These are phyloP conservation scores for Benincasa hispida DNA, from an alignment of 306 rosid genomes.

Conservation along the genomic window DNA sequence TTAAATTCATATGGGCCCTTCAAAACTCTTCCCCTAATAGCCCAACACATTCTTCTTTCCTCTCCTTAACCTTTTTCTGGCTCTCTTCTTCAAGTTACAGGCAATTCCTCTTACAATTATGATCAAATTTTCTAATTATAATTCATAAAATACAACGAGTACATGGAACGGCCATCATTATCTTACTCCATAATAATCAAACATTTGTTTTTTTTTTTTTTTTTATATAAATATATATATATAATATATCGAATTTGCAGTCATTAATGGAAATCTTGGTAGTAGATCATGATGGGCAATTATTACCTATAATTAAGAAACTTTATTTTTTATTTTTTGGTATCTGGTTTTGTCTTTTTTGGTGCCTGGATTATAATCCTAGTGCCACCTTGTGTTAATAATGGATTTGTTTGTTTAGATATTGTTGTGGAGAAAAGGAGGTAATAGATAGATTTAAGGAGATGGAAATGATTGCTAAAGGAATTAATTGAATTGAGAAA, in stretches of 20 bases:
- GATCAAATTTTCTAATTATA: neutral
- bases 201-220: too few species aligned
- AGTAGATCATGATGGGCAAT: neutral
- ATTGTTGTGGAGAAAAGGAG: neutral
- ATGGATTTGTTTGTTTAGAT: neutral
- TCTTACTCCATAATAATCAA: neutral
- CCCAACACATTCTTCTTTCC: neutral
- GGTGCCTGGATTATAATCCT: neutral
- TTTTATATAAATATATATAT: too few species aligned
- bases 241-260: neutral
- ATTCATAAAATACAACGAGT: neutral
- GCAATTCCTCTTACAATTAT: neutral
- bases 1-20: neutral
- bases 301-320: neutral
- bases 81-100: neutral
- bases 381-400: neutral
- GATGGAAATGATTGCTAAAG: neutral
- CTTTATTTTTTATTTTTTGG: too few species aligned
- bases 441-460: neutral
- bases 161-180: neutral
- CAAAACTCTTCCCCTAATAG: neutral
- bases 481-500: neutral
- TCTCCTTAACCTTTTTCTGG: neutral
- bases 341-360: neutral
- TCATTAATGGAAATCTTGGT: neutral